Percentiles rank a stretch among this genome's conserved stretches.
phyloP scores from a whole-genome alignment of 257 asterid genomes.

The Rauvolfia tetraphylla region DNA sequence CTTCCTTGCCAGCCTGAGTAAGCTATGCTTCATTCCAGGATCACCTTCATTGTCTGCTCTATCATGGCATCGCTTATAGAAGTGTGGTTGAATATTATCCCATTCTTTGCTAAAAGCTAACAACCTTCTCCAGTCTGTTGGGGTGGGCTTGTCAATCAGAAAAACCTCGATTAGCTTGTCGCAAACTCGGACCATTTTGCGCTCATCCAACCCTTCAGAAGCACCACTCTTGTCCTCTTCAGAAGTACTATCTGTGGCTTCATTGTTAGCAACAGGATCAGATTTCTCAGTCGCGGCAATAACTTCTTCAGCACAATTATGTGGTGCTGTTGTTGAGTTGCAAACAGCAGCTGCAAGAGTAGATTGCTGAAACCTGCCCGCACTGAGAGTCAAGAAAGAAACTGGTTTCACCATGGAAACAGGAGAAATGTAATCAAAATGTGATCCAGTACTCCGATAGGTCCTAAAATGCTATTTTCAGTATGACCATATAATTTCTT shows the following conservation, averaged over 20 bases:
- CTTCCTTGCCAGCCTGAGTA: constrained; percentile 79
- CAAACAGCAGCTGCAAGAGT: constrained; percentile 34
- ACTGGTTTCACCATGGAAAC: constrained; percentile 25
- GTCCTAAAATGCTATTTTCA: background rate
- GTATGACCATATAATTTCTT: background rate
- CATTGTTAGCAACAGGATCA: constrained; percentile 25
- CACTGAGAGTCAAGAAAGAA: constrained; percentile 23
- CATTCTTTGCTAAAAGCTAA: constrained; percentile 83
- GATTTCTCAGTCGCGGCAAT: constrained; percentile 21
- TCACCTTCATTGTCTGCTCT: constrained; percentile 65
- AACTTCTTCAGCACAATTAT: constrained; percentile 33
- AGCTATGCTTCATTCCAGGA: constrained; percentile 71
- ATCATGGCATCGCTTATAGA: constrained; percentile 67
- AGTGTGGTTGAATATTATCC: constrained; percentile 73
- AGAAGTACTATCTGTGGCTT: constrained; percentile 10
- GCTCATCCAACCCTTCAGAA: constrained; percentile 43
- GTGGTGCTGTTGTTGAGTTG: constrained; percentile 35
- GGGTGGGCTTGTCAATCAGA: constrained; percentile 82
- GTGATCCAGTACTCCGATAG: background rate
- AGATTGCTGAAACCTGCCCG: constrained; percentile 24
- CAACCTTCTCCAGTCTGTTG: constrained; percentile 86
- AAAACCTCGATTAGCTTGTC: constrained; percentile 81
- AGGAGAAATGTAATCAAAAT: background rate
- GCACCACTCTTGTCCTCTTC: constrained; percentile 27
- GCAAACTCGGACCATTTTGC: constrained; percentile 63